A percentile compares a stretch with the other conserved stretches of the same genome.
phyloP scores from a whole-genome alignment of 192 early-diverging fungal genomes.

The Dimargaris xerosporica region DNA sequence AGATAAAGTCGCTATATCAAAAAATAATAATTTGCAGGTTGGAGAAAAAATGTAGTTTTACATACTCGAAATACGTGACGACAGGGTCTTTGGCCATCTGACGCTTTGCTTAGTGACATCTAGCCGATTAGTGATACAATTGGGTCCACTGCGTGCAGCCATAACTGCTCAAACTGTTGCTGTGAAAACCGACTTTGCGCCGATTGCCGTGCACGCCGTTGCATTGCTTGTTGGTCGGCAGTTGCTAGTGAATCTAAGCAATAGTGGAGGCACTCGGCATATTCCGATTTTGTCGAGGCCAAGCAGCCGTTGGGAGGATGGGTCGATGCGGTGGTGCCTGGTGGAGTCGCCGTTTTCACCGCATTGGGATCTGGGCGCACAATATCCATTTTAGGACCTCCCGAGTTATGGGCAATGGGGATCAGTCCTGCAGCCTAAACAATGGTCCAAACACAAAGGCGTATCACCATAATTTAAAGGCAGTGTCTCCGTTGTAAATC shows the following conservation, averaged over 20 bases:
- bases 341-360: not conserved
- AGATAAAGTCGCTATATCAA: too few relatives aligned
- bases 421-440: slow-evolving; percentile 65
- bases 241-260: not conserved
- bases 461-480: not conserved
- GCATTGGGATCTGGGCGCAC: slow-evolving; percentile 20
- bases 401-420: slow-evolving; percentile 66
- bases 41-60: too few relatives aligned
- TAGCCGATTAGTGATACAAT: too few relatives aligned
- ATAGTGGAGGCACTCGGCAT: not conserved
- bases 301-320: slow-evolving; percentile 18
- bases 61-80: too few relatives aligned
- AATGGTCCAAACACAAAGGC: not conserved
- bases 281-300: slow-evolving; percentile 16
- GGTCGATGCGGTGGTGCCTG: not conserved
- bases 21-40: too few relatives aligned
- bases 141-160: not conserved
- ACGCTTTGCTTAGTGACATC: too few relatives aligned
- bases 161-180: not conserved
- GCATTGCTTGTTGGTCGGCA: not conserved
- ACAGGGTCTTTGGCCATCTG: too few relatives aligned
- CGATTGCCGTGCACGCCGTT: not conserved
- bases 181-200: slow-evolving; percentile 8
- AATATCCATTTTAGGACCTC: slow-evolving; percentile 78
- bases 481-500: not conserved